A percentile compares a stretch with the other conserved stretches of the same genome.
Conservation (phyloP, 371 early-diverging fungal genomes). For the Saksenaea oblongispora region DNA sequence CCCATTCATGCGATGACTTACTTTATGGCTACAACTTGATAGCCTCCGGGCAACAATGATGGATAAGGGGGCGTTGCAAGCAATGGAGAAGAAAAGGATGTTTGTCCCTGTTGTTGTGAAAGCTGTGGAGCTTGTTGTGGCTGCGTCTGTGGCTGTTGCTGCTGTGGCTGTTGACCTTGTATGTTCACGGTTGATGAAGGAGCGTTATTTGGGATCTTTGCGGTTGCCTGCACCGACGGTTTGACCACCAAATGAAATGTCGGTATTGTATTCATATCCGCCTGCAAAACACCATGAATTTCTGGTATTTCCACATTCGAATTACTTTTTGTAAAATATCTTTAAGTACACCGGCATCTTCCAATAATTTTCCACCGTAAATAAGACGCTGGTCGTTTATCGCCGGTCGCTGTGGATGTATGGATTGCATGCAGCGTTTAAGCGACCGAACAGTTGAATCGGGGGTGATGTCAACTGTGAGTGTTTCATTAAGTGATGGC, state of each 20-base stretch:
- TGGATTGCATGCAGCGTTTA: constrained; percentile 29
- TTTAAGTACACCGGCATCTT: constrained; percentile 26
- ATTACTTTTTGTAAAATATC: constrained; percentile 35
- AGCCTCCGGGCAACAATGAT: constrained; percentile 39
- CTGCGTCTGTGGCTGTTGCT: background rate
- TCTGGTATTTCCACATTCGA: background rate
- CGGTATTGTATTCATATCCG: constrained; percentile 21
- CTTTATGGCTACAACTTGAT: constrained; percentile 45
- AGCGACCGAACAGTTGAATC: constrained; percentile 27
- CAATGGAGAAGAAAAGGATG: background rate
- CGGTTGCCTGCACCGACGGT: constrained; percentile 22
- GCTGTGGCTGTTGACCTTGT: background rate
- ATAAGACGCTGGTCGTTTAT: constrained; percentile 43
- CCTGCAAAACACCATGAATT: constrained; percentile 10
- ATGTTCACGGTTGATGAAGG: background rate
- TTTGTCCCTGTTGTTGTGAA: constrained; percentile 2
- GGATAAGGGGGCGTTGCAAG: constrained; percentile 14
- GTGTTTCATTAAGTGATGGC: constrained; percentile 42
- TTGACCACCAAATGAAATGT: constrained; percentile 53
- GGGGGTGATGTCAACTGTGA: constrained; percentile 16
- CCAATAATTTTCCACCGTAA: constrained; percentile 37
- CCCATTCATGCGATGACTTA: constrained; percentile 11
- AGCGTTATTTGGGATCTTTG: background rate
- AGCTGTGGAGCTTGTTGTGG: background rate
- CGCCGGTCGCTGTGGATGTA: constrained; percentile 43